These are phyloP conservation scores for Penicillium fimorum DNA, from an alignment of 495 filamentous ascomycete species.

Conservation along the genomic window DNA sequence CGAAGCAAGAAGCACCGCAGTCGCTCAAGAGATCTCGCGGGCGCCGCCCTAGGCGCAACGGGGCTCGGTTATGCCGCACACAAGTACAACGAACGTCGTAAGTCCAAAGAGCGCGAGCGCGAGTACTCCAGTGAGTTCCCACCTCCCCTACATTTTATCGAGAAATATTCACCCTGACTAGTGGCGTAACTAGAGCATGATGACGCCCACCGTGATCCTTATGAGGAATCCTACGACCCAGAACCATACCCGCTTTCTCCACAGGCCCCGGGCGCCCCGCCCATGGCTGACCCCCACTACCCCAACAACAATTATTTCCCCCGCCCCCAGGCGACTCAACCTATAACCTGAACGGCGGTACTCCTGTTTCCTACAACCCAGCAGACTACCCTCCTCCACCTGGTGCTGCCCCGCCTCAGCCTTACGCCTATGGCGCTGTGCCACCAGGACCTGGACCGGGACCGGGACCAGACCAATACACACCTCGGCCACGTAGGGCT, in stretches of 20 bases:
- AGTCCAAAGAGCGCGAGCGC: slow-evolving; percentile 36
- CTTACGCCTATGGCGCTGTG: slow-evolving; percentile 43
- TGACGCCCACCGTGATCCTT: slow-evolving; percentile 34
- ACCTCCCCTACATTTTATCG: neutral
- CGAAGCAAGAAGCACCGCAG: slow-evolving; percentile 57
- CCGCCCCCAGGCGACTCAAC: slow-evolving; percentile 43
- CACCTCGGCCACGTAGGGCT: slow-evolving; percentile 43
- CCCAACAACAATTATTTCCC: slow-evolving; percentile 40
- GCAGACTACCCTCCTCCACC: slow-evolving; percentile 49
- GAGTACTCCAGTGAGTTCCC: slow-evolving; percentile 26
- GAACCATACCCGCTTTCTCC: slow-evolving; percentile 40
- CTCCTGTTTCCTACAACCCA: slow-evolving; percentile 36
- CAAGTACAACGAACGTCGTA: slow-evolving; percentile 60
- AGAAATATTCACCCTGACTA: slow-evolving; percentile 12
- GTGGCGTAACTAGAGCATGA: slow-evolving; percentile 34
- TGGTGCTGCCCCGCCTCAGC: slow-evolving; percentile 42
- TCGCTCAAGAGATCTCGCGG: slow-evolving; percentile 62
- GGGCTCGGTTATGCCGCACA: slow-evolving; percentile 77
- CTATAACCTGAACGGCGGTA: slow-evolving; percentile 28
- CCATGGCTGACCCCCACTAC: slow-evolving; percentile 33
- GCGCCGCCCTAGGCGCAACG: slow-evolving; percentile 65
- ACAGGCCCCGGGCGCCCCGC: slow-evolving; percentile 18
- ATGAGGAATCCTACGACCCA: slow-evolving; percentile 47
- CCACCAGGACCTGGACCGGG: slow-evolving; percentile 28
- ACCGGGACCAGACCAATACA: slow-evolving; percentile 41